A percentile compares a stretch with the other conserved stretches of the same genome.
Conservation (phyloP, 2,329 filamentous ascomycete genomes). For the Aschersonia sp. region DNA sequence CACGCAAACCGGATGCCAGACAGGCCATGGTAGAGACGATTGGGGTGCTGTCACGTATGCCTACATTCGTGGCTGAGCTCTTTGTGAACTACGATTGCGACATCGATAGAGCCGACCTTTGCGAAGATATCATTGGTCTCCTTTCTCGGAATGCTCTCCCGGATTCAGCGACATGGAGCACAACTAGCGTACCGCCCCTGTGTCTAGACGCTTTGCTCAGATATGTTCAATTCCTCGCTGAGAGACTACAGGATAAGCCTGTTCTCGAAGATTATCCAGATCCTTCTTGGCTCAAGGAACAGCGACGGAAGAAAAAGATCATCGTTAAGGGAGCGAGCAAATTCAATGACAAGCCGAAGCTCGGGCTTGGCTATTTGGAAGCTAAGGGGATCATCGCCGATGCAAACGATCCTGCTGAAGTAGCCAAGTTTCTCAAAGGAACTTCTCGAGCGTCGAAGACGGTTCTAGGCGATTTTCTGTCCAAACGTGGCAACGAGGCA, state of each 20-base stretch:
- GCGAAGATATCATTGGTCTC: constrained; percentile 87
- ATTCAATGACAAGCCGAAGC: constrained; percentile 92
- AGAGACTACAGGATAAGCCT: constrained; percentile 63
- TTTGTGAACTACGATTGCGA: constrained; percentile 99
- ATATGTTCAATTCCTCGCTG: constrained; percentile 83
- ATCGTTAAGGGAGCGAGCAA: constrained; percentile 79
- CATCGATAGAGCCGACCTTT: constrained; percentile 77
- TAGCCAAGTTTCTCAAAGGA: constrained; percentile 77
- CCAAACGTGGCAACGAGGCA: constrained; percentile 78
- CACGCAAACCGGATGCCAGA: constrained; percentile 82
- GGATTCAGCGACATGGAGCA: constrained; percentile 97
- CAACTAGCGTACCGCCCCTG: constrained; percentile 88
- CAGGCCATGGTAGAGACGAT: constrained; percentile 98
- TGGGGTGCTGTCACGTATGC: constrained; percentile 80
- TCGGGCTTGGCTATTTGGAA: constrained; percentile 71
- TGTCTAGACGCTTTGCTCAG: constrained; percentile 85
- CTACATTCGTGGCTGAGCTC: constrained; percentile 85
- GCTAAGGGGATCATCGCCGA: constrained; percentile 75
- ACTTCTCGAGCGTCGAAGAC: constrained; percentile 84
- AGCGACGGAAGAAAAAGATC: constrained; percentile 67
- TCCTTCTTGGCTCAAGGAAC: constrained; percentile 47
- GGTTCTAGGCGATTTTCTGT: constrained; percentile 79
- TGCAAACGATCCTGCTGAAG: constrained; percentile 55
- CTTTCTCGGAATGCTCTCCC: constrained; percentile 89
- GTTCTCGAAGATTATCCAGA: constrained; percentile 51